Evolutionary conservation across 148 eudicot genomes (phyloP), one percentile per base, ranked within the genome.

Genomic region (Cornus controversa): DNA sequence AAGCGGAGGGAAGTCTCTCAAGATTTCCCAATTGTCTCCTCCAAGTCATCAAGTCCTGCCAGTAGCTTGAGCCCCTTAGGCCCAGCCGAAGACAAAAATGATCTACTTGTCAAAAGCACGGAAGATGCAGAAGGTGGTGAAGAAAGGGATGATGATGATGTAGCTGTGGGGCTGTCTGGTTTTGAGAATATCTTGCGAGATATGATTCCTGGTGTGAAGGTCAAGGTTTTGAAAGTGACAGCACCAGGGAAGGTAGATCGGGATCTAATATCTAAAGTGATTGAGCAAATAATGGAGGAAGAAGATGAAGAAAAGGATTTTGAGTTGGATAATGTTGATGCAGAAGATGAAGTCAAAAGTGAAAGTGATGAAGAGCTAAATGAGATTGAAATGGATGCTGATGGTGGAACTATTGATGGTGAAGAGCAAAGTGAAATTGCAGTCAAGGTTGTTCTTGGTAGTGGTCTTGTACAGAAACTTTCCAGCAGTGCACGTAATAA

Each of bases 171-270:
- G 60, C 36, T 88, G 36, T 76, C 87, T 42, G 89, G 90, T 71
- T 96, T 92, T 76, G 91, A 86, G 73, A 89, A 86, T 84, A 72
- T 86, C 36, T 85, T 93, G 82, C 89, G 84, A 64, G 95, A 92
- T 90, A 85, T 92, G 90, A 87, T 92, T 75, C 94, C 99, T 87
- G 97, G 96, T 85, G 89, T 87, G 64, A 85, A 86, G 80, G 93
- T 96, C 54, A 90, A 90, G 86, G 93, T 93, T 69, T 78, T 93
- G 87, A 91, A 91, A 82, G 92, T 93, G 78, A 85, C 98, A 80
- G 24, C 88, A 53, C 92, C 95, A 27, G 92, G 78, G 60, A 92
- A 89, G 78, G 82, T 87, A 68, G 98, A 96, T 76, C 80, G 75
- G 42, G 97, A 92, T 83, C 58, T 89, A 42, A 82, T 92, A 81